Base-by-base conservation (phyloP, 164 flowering plant species). In the Berberis vulgaris region DNA sequence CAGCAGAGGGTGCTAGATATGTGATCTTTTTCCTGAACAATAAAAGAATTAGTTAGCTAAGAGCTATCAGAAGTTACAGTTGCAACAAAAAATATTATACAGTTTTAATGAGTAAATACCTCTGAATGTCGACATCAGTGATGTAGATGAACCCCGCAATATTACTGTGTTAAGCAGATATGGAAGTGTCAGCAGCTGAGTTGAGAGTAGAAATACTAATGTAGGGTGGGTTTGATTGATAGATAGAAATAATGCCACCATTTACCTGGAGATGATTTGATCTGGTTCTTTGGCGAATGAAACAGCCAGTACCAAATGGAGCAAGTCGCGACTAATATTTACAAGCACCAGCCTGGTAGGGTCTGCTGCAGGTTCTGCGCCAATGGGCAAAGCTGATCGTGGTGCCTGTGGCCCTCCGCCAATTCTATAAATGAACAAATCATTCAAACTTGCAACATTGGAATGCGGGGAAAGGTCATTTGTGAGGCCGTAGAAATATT, bases 371-470 rank as follows among this genome's bases (percentile, higher is more conserved):
- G 98, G 95, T 75, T 91, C 89, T 55, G 98, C 96, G 57, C 97
- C 97, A 67, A 84, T 87, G n/a, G 96, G 97, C 67, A 94, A 73
- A 69, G 97, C 99, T 56, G 99, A 94, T 38, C 91, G 91, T 58
- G 96, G 97, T 50, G 99, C 97, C 71, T 81, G 91, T n/a, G 97
- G 97, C 46, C 99, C 99, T 54, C 97, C 97, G 59, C 97, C 98
- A 69, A 89, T 70, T 46, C 88, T 85, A 59, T 80, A 91, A 63
- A 94, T 74, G 54, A 61, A 71, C 60, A 91, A 67, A 70, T 94
- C 96, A 69, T 79, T 87, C 76, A 94, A 91, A 75, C 78, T 87
- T 45, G 79, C 93, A 52, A 83, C 68, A 69, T 85, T 84, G 40
- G 96, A 85, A 71, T 89, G 95, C 11, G 96, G 99, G 10, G 87